Base-by-base conservation (phyloP, 2,329 filamentous ascomycete genomes). In the Xylariomycetidae sp. region DNA sequence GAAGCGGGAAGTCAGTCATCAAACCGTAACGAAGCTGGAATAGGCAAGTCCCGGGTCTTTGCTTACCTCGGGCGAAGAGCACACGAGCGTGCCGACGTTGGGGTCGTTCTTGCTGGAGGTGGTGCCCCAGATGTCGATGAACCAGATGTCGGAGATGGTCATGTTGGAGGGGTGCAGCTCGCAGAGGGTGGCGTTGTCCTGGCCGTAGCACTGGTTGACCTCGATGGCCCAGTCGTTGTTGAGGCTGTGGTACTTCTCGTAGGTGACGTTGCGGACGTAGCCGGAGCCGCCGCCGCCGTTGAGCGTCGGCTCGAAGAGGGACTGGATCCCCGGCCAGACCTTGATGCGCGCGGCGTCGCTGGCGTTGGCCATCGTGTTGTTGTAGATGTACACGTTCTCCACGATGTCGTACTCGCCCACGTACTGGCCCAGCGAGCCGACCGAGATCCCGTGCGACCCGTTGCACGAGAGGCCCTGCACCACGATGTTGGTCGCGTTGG, bases 381-480 rank as follows among this genome's bases (percentile, higher is more conserved):
- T 79, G 56, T 70, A 75, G 35, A 82, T 70, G 46, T 78, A 75
- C n/a, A 85, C 52, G 45, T 85, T 76, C 55, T 82, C 68, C 2
- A 85, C 78, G 28, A 83, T 77, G 42, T 85, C 81, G 12, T 72
- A 70, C 42, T 77, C 69, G 15, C 66, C 70, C 12, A 61, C 46
- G 49, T 85, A 85, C 55, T 85, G 80, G 15, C 81, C 81, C 0
- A 85, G 61, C 0, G 76, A 82, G 6, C 82, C 82, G n/a, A 85
- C 78, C 8, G 73, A 79, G 44, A 85, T 84, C 24, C 82, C 82
- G 48, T 85, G 81, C 3, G 76, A 82, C 20, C 79, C 79, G 47
- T 79, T 80, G 58, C 81, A 85, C 38, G 65, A 59, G 4, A 85
- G 59, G 40, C 79, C 77, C 52, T 85, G 79, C 5, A 85, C 71